A percentile compares a stretch with the other conserved stretches of the same genome.
phyloP scores from a whole-genome alignment of 805 yeast genomes.

The Myxozyma sirexii region DNA sequence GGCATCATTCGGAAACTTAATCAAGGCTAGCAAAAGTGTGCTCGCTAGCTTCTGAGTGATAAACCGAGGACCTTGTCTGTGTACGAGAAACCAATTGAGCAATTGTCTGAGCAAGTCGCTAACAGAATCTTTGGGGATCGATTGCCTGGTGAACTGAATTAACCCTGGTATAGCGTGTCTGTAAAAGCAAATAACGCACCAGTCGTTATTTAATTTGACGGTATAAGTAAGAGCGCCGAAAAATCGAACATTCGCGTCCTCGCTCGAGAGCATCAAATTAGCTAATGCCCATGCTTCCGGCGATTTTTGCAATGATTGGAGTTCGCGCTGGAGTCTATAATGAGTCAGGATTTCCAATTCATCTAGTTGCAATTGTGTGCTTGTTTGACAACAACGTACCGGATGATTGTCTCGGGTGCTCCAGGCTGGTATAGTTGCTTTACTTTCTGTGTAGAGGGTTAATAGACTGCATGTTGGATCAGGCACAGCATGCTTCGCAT shows the following conservation, averaged over 20 bases:
- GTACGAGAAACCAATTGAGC: constrained; percentile 22
- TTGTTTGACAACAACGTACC: too few species aligned
- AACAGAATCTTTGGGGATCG: constrained; percentile 12
- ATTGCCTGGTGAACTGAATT: constrained; percentile 12
- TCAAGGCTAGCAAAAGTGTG: constrained; percentile 16
- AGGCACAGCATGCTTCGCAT: neutral
- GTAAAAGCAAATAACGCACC: constrained; percentile 3
- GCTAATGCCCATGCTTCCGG: constrained; percentile 62
- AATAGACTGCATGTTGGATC: neutral
- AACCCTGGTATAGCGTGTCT: neutral
- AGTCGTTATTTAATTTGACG: constrained; percentile 53
- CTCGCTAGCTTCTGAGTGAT: constrained; percentile 25
- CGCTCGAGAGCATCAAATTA: constrained; percentile 48
- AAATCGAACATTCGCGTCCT: constrained; percentile 51
- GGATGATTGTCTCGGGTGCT: constrained; percentile 66
- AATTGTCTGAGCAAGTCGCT: constrained; percentile 11
- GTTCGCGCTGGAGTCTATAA: constrained; percentile 58
- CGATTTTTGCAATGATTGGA: constrained; percentile 64
- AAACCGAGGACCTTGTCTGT: constrained; percentile 25
- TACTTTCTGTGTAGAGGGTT: constrained; percentile 36
- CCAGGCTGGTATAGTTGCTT: constrained; percentile 51
- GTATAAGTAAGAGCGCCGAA: constrained; percentile 82
- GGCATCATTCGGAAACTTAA: constrained; percentile 16
- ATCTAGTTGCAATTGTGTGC: too few species aligned
- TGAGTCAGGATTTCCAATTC: too few species aligned